phyloP scores from a whole-genome alignment of 148 eudicot genomes.

The Cornus suecica region DNA sequence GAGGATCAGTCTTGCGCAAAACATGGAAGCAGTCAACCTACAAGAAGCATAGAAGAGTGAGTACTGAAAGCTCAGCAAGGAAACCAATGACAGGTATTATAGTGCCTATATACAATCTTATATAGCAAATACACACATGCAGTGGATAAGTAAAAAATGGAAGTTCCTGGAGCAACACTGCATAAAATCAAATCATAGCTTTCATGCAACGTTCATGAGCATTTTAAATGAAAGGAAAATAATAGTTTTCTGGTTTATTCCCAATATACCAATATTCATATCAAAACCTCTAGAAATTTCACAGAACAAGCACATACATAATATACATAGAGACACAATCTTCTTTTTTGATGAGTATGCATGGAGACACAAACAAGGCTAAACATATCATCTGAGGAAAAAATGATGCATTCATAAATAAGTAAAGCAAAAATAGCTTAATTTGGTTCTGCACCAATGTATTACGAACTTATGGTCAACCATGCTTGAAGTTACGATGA shows the following conservation, averaged over 20 bases:
- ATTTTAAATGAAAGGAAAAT: neutral
- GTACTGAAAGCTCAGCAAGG: neutral
- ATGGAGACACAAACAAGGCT: neutral
- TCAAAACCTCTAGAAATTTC: neutral
- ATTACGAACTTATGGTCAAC: no score
- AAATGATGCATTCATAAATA: neutral
- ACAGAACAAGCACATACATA: neutral
- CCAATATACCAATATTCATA: neutral
- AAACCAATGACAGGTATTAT: neutral
- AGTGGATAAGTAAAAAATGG: neutral
- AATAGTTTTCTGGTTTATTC: neutral
- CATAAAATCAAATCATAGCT: neutral
- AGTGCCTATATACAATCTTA: neutral
- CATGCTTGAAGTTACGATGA: no score
- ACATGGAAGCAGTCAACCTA: constrained; percentile 98
- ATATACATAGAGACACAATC: neutral
- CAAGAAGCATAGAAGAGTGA: constrained; percentile 9
- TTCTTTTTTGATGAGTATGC: no score
- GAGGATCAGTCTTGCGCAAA: constrained; percentile 90
- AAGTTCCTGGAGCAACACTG: neutral
- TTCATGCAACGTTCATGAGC: neutral
- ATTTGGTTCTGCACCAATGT: no score
- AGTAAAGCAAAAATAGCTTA: no score
- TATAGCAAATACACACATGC: neutral
- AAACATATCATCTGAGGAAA: neutral